Evolutionary conservation across 2,329 filamentous ascomycete species (phyloP).

Genomic region (Penicillium decumbens): DNA sequence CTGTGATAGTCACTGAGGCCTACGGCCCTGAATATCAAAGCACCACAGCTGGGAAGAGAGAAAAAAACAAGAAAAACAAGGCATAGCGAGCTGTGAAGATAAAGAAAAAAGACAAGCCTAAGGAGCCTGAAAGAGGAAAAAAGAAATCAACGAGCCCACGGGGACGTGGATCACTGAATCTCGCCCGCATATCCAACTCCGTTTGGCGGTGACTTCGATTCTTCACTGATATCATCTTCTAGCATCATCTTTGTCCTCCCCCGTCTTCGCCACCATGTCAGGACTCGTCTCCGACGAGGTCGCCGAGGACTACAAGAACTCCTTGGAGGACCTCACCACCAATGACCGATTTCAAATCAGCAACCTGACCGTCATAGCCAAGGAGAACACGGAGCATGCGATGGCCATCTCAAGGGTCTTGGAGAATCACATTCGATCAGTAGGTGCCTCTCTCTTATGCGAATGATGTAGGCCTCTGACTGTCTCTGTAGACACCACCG

Average conservation of each 20-base stretch:
- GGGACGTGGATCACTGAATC: background rate
- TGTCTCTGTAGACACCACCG: constrained; percentile 65
- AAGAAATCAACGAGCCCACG: constrained; percentile 1
- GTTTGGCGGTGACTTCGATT: background rate
- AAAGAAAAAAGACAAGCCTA: constrained; percentile 4
- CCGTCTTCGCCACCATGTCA: constrained; percentile 52
- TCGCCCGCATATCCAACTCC: background rate
- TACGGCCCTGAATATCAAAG: constrained; percentile 9
- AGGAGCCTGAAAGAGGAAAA: constrained; percentile 1
- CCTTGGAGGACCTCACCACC: constrained; percentile 81
- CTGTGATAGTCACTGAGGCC: constrained; percentile 17
- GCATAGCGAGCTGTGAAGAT: background rate
- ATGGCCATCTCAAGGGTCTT: constrained; percentile 85
- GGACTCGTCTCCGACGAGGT: constrained; percentile 70
- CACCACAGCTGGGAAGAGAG: constrained; percentile 10
- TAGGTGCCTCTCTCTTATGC: constrained; percentile 52
- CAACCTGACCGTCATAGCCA: constrained; percentile 94
- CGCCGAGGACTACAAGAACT: constrained; percentile 89
- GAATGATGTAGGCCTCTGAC: constrained; percentile 13
- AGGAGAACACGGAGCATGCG: constrained; percentile 94
- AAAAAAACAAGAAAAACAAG: constrained; percentile 12
- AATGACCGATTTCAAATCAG: constrained; percentile 95
- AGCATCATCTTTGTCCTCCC: constrained; percentile 4
- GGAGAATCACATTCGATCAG: constrained; percentile 89
- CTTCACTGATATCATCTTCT: constrained; percentile 8